phyloP scores from a whole-genome alignment of 345 rosid species.

The Gossypium bickii region DNA sequence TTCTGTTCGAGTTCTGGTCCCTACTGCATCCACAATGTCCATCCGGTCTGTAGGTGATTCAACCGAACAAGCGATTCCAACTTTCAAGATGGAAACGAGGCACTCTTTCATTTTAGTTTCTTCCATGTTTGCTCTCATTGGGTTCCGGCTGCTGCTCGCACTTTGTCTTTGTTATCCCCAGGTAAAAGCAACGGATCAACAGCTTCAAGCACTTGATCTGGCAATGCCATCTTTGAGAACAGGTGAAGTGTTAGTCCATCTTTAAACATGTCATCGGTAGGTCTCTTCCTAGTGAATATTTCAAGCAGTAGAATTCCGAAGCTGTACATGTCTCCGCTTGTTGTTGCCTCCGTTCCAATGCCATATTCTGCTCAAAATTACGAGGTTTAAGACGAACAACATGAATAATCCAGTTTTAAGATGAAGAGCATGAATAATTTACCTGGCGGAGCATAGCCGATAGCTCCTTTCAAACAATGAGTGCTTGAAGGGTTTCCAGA shows the following conservation, averaged over 20 bases:
- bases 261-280: conserved; percentile 24
- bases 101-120: conserved; percentile 11
- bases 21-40: conserved; percentile 19
- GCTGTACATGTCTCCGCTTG: conserved; percentile 35
- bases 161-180: background rate
- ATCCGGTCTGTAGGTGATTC: conserved; percentile 19
- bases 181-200: conserved; percentile 14
- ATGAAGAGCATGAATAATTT: background rate
- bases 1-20: background rate
- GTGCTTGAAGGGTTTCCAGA: conserved; percentile 27
- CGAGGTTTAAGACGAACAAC: background rate
- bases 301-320: conserved; percentile 30
- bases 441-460: conserved; percentile 41
- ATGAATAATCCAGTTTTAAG: background rate
- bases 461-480: conserved; percentile 32
- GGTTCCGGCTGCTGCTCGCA: background rate
- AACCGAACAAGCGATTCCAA: conserved; percentile 28
- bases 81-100: conserved; percentile 17
- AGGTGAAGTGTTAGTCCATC: conserved; percentile 28
- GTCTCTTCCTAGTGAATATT: conserved; percentile 37
- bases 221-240: conserved; percentile 20
- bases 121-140: background rate
- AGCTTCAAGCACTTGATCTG: conserved; percentile 7
- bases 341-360: conserved; percentile 33
- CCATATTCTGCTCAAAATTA: conserved; percentile 33